A percentile compares a stretch with the other conserved stretches of the same genome.
Conservation (phyloP, 2,329 filamentous ascomycete species). For the Fusarium papillatum region DNA sequence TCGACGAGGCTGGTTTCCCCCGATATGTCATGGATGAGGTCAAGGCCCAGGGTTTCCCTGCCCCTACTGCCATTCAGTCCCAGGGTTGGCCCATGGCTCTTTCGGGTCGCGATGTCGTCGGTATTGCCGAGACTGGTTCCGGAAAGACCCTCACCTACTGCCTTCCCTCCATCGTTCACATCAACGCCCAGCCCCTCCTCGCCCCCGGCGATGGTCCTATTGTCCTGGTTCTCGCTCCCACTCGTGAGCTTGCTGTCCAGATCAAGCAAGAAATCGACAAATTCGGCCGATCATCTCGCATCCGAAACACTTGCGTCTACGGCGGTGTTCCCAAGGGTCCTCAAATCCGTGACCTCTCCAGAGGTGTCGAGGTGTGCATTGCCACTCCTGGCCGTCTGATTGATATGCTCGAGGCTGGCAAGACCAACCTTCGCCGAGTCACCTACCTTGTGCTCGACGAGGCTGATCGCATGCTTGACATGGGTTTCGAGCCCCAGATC, state of each 20-base stretch:
- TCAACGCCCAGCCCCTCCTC: constrained; percentile 98
- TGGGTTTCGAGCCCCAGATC: constrained; percentile 99
- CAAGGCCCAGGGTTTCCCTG: constrained; percentile 96
- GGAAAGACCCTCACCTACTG: constrained; percentile 99
- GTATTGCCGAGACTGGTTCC: constrained; percentile 99
- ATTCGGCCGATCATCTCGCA: constrained; percentile 97
- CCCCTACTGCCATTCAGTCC: constrained; percentile 95
- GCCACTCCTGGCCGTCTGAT: constrained; percentile 98
- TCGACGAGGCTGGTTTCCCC: constrained; percentile 98
- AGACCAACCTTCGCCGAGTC: constrained; percentile 97
- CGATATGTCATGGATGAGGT: constrained; percentile 98
- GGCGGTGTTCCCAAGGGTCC: constrained; percentile 98
- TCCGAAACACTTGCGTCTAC: constrained; percentile 99
- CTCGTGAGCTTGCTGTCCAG: constrained; percentile 97
- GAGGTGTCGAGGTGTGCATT: constrained; percentile 98
- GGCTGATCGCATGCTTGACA: constrained; percentile 99
- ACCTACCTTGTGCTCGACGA: constrained; percentile 99
- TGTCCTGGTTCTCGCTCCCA: constrained; percentile 94
- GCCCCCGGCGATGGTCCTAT: constrained; percentile 97
- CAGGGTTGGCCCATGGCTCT: constrained; percentile 99
- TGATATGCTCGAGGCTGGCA: constrained; percentile 97
- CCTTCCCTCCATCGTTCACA: constrained; percentile 97
- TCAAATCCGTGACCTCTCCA: constrained; percentile 94
- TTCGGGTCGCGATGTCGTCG: constrained; percentile 96
- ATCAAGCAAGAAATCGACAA: constrained; percentile 99